Conservation (phyloP, 2,329 filamentous ascomycete species). For the Ophiostoma piceae region DNA sequence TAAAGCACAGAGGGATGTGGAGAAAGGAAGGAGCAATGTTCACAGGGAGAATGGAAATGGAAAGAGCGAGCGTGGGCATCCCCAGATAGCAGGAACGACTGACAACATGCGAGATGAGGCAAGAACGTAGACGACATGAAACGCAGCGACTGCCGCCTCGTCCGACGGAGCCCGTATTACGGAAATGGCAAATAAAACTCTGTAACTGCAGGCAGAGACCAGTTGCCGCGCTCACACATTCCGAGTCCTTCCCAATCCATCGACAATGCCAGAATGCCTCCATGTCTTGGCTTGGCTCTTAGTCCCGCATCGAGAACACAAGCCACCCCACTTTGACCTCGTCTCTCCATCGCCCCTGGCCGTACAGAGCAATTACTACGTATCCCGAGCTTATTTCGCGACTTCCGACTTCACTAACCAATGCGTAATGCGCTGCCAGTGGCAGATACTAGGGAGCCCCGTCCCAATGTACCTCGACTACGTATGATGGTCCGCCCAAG, state of each 20-base stretch:
- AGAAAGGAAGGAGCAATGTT: constrained; percentile 1
- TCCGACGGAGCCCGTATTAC: neutral
- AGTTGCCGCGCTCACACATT: neutral
- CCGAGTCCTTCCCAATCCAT: neutral
- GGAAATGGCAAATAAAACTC: neutral
- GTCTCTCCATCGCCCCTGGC: constrained; percentile 6
- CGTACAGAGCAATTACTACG: neutral
- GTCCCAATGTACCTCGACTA: neutral
- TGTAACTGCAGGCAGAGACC: neutral
- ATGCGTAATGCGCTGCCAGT: neutral
- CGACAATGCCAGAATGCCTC: neutral
- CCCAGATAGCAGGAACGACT: neutral
- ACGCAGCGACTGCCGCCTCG: neutral
- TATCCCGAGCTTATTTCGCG: constrained; percentile 5
- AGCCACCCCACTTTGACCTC: neutral
- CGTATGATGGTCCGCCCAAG: neutral
- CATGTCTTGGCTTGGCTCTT: constrained; percentile 5
- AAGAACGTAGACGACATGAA: no score
- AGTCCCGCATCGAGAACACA: neutral
- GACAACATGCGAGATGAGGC: neutral
- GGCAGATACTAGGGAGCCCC: neutral
- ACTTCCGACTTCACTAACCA: neutral
- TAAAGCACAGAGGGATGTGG: neutral
- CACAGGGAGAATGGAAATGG: neutral
- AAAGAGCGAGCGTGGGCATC: neutral